Evolutionary conservation across 2,329 filamentous ascomycete genomes (phyloP), one percentile per base, ranked within the genome.

Genomic region (Xylariaceae sp.): DNA sequence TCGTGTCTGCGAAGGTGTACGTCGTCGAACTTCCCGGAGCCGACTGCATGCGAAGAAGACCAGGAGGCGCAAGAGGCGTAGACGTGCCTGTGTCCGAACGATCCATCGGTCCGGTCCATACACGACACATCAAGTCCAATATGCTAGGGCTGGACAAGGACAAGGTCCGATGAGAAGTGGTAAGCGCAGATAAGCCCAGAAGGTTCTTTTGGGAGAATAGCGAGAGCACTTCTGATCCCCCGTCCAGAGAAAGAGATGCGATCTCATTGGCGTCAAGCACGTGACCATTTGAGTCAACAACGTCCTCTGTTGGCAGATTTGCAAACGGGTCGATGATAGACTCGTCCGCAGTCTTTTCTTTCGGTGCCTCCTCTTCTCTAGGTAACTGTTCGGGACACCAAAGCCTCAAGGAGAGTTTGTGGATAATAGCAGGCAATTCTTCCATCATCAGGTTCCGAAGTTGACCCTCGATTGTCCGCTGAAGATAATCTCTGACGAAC

Each of bases 191-290:
- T 10, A 98, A 68, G 32, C 85, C 81, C 16, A 94, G 63, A 23
- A 96, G 67, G 50, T 94, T 96, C 70, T 94, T 94, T 53, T 94
- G 87, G 0, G 90, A 96, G 57, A 98, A 96, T 5, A 94, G 72
- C 0, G 87, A 88, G 56, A 94, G 87, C 14, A 83, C 77, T 53
- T 94, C 89, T 5, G 82, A 72, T 4, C 82, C 78, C 13, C 82
- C 79, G 44, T 95, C 86, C 7, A 94, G 67, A 0, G 83, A 82
- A 33, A 94, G 64, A 3, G 81, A 78, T 0, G 85, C 83, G 35
- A 90, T 79, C 43, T 87, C 77, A 32, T 75, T 77, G 8, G 82
- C 72, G 49, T 89, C 84, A 32, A 94, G 59, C 2, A 82, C 70
- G 49, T 88, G 86, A 31, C 86, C 87, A 36, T 82, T 77, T 3